Evolutionary conservation across 495 filamentous ascomycete genomes (phyloP).

Genomic region (Neurospora discreta): DNA sequence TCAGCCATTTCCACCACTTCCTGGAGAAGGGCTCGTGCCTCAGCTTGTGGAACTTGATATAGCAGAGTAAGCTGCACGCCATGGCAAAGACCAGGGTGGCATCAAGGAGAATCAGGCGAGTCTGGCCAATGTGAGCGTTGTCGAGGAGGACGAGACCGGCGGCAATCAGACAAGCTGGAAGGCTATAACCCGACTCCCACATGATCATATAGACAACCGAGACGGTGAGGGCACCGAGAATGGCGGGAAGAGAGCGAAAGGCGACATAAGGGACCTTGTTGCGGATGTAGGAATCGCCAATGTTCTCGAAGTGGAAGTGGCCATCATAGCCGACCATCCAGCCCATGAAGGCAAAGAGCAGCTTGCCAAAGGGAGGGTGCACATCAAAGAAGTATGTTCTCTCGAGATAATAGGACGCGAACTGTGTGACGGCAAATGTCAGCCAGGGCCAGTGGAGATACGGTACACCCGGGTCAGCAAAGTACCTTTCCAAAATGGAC

Average conservation of each 20-base stretch:
- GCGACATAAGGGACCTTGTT: slow-evolving; percentile 97
- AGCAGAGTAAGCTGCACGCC: slow-evolving; percentile 85
- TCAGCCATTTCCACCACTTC: slow-evolving; percentile 99
- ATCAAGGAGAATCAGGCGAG: slow-evolving; percentile 88
- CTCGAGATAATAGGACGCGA: slow-evolving; percentile 93
- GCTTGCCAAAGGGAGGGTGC: slow-evolving; percentile 91
- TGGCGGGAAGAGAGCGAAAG: slow-evolving; percentile 85
- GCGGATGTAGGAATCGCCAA: slow-evolving; percentile 93
- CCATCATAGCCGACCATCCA: slow-evolving; percentile 96
- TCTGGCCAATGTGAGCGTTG: slow-evolving; percentile 97
- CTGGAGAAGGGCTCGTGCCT: slow-evolving; percentile 78
- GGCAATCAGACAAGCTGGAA: slow-evolving; percentile 82
- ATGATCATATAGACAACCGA: slow-evolving; percentile 94
- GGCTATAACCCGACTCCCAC: slow-evolving; percentile 97
- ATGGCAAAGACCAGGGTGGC: slow-evolving; percentile 89
- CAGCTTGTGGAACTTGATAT: slow-evolving; percentile 96
- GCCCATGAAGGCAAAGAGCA: slow-evolving; percentile 84
- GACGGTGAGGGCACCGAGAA: slow-evolving; percentile 84
- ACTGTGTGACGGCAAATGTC: slow-evolving; percentile 37
- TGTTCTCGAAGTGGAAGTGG: slow-evolving; percentile 97
- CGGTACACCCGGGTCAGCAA: neutral
- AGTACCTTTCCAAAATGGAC: slow-evolving; percentile 94
- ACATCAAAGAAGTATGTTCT: slow-evolving; percentile 99
- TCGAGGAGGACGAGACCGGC: slow-evolving; percentile 86
- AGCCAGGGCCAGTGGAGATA: slow-evolving; percentile 1